A percentile compares a stretch with the other conserved stretches of the same genome.
phyloP scores from a whole-genome alignment of 1,139 yeast genomes.

The Diutina pseudorugosa region DNA sequence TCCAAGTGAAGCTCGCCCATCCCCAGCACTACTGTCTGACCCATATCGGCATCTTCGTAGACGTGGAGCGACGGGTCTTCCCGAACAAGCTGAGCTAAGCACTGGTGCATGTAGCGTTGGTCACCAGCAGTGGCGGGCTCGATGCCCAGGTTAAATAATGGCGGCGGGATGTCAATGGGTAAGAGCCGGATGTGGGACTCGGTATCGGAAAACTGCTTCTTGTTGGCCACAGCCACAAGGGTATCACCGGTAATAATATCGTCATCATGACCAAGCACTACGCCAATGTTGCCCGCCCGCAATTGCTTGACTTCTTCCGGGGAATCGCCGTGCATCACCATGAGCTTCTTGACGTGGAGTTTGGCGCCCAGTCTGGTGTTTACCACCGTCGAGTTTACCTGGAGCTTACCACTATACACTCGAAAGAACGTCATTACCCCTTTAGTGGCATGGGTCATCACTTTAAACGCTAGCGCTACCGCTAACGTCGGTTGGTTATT shows the following conservation, averaged over 20 bases:
- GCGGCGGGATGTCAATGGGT: conserved; percentile 83
- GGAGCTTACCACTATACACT: conserved; percentile 72
- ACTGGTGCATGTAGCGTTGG: conserved; percentile 52
- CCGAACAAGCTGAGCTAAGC: conserved; percentile 49
- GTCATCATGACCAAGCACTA: conserved; percentile 59
- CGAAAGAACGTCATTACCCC: conserved; percentile 82
- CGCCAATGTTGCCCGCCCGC: conserved; percentile 81
- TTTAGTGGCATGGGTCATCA: conserved; percentile 69
- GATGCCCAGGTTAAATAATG: conserved; percentile 77
- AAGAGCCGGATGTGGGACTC: conserved; percentile 44
- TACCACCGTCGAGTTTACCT: conserved; percentile 46
- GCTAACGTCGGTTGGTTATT: conserved; percentile 46
- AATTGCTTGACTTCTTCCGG: conserved; percentile 60
- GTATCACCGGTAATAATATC: conserved; percentile 88
- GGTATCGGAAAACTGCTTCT: conserved; percentile 33
- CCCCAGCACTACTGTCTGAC: conserved; percentile 80
- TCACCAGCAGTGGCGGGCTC: conserved; percentile 84
- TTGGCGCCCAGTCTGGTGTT: conserved; percentile 64
- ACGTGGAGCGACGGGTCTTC: conserved; percentile 75
- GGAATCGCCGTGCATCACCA: conserved; percentile 81
- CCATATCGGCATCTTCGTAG: conserved; percentile 69
- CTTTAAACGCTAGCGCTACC: conserved; percentile 86
- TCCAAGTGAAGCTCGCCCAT: conserved; percentile 96
- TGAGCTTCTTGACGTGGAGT: conserved; percentile 52
- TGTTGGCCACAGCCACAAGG: conserved; percentile 42